Evolutionary conservation across 2,329 filamentous ascomycete genomes (phyloP).

Genomic region (Aspergillus novofumigatus): DNA sequence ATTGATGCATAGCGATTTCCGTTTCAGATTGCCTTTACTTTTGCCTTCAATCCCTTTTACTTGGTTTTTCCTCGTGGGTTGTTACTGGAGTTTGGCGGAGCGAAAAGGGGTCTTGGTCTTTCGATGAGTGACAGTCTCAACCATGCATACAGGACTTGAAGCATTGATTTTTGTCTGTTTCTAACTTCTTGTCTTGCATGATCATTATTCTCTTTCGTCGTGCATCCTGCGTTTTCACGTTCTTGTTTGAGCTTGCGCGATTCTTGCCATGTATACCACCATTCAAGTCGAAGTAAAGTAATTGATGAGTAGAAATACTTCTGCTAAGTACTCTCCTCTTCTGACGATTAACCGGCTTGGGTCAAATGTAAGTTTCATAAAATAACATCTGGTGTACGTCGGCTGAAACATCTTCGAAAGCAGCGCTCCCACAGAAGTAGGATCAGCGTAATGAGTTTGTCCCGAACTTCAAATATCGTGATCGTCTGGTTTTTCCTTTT

Average conservation of each 20-base stretch:
- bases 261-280: conserved; percentile 1
- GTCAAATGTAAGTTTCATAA: not conserved
- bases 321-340: not conserved
- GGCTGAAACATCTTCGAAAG: not conserved
- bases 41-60: conserved; percentile 11
- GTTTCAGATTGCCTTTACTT: conserved; percentile 15
- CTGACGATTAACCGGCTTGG: not conserved
- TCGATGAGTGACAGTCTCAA: conserved; percentile 16
- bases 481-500: not conserved
- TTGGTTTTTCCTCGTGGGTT: conserved; percentile 14
- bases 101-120: conserved; percentile 17
- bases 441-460: not conserved
- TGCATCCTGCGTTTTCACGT: conserved; percentile 1
- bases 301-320: not conserved
- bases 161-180: conserved; percentile 15
- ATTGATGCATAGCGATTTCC: conserved; percentile 8
- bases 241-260: not conserved
- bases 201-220: conserved; percentile 10
- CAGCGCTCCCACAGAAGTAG: not conserved
- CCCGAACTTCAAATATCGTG: not conserved
- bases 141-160: conserved; percentile 27
- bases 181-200: conserved; percentile 16
- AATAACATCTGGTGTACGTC: not conserved
- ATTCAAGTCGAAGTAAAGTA: not conserved
- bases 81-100: conserved; percentile 23